Evolutionary conservation across 331 rosid species (phyloP).

Genomic region (Erythrophleum ivorense): DNA sequence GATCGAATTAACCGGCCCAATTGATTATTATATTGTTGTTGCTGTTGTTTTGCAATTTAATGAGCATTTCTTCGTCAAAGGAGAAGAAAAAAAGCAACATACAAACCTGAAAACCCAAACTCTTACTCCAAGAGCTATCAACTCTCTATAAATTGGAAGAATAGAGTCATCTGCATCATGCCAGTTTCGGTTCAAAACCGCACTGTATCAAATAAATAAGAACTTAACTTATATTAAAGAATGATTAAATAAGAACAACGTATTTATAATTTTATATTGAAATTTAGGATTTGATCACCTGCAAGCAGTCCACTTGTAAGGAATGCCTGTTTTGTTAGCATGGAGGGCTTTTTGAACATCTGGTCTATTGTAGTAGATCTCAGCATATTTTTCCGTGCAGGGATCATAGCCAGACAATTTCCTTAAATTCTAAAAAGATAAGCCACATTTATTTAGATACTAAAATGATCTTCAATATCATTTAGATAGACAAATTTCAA

Average conservation of each 20-base stretch:
- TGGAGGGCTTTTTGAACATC: slow-evolving; percentile 95
- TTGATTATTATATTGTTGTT: too few relatives aligned
- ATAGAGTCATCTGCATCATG: slow-evolving; percentile 87
- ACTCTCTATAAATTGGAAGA: slow-evolving; percentile 87
- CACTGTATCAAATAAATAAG: slow-evolving; percentile 56
- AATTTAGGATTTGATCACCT: slow-evolving; percentile 48
- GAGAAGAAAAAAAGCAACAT: too few relatives aligned
- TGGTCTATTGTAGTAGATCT: slow-evolving; percentile 78
- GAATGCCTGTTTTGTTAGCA: slow-evolving; percentile 78
- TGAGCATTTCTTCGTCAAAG: too few relatives aligned
- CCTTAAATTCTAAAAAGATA: slow-evolving; percentile 18
- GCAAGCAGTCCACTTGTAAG: slow-evolving; percentile 98
- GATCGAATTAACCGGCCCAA: too few relatives aligned
- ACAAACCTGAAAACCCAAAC: slow-evolving; percentile 93
- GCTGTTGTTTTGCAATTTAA: too few relatives aligned
- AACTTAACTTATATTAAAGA: too few relatives aligned
- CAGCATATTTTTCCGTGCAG: slow-evolving; percentile 94
- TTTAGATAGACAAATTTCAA: too few relatives aligned
- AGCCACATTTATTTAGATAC: too few relatives aligned
- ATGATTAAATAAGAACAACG: too few relatives aligned
- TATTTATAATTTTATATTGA: too few relatives aligned
- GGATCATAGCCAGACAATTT: slow-evolving; percentile 85
- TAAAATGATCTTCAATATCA: too few relatives aligned
- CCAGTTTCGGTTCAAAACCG: slow-evolving; percentile 89
- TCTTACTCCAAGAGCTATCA: slow-evolving; percentile 84